Conservation (phyloP, 352 stramenopile genomes). For the Phytophthora ramorum region DNA sequence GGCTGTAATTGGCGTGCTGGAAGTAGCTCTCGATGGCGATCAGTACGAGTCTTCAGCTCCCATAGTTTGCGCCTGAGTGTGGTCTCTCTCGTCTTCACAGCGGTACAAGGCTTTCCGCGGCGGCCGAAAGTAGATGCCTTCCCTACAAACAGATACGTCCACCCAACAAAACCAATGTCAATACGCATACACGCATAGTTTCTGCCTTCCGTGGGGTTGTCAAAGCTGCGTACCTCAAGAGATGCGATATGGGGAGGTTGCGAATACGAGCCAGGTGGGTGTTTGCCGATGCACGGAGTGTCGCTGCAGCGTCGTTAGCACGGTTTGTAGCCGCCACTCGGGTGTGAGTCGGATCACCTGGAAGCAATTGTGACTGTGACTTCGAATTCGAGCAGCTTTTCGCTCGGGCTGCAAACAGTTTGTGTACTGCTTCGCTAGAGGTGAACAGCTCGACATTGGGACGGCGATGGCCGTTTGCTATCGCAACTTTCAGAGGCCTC, state of each 20-base stretch:
- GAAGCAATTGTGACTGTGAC: not conserved
- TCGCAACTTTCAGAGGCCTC: slow-evolving; percentile 34
- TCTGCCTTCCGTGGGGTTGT: not conserved
- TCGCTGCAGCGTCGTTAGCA: slow-evolving; percentile 3
- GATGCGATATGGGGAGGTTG: slow-evolving; percentile 48
- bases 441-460: slow-evolving; percentile 50
- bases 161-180: slow-evolving; percentile 13
- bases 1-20: slow-evolving; percentile 30
- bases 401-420: slow-evolving; percentile 48
- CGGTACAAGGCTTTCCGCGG: slow-evolving; percentile 23
- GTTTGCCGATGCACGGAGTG: slow-evolving; percentile 40
- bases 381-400: slow-evolving; percentile 10
- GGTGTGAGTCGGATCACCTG: slow-evolving; percentile 1
- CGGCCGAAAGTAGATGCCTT: slow-evolving; percentile 52
- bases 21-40: not conserved
- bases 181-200: not conserved
- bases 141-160: slow-evolving; percentile 18
- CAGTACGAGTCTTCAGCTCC: slow-evolving; percentile 45
- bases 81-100: slow-evolving; percentile 10
- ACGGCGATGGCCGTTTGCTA: slow-evolving; percentile 33
- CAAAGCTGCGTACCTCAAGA: slow-evolving; percentile 40
- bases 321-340: not conserved
- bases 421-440: slow-evolving; percentile 44
- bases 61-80: slow-evolving; percentile 7
- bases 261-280: slow-evolving; percentile 47